Conservation (phyloP, 177 flowering plant species). For the Tripterygium wilfordii region DNA sequence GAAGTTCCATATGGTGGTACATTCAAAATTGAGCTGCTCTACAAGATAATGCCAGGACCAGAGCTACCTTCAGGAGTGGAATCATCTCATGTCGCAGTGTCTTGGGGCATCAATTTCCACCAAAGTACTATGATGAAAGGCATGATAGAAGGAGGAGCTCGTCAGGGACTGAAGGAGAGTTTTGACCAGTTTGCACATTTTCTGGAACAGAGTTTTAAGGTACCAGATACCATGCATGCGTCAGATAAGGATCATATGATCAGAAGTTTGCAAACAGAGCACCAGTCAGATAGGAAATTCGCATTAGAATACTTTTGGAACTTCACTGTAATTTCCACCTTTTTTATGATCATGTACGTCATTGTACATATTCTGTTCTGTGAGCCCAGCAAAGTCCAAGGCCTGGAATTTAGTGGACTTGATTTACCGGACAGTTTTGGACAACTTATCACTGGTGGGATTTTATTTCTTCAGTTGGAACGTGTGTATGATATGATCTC, state of each 20-base stretch:
- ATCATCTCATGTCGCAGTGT: constrained; percentile 48
- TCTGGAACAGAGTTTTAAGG: constrained; percentile 40
- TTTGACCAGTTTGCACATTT: constrained; percentile 53
- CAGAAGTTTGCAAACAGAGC: constrained; percentile 40
- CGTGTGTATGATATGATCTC: constrained; percentile 51
- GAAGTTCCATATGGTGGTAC: constrained; percentile 76
- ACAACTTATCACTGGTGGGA: constrained; percentile 51
- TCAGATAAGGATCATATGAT: constrained; percentile 51
- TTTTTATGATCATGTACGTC: constrained; percentile 48
- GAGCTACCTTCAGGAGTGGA: constrained; percentile 55
- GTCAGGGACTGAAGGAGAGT: constrained; percentile 68
- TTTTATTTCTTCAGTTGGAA: constrained; percentile 47
- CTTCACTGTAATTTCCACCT: constrained; percentile 52
- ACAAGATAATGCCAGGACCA: constrained; percentile 55
- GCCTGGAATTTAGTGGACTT: constrained; percentile 62
- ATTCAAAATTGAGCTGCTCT: constrained; percentile 63
- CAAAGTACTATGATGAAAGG: constrained; percentile 72
- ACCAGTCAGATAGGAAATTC: constrained; percentile 51
- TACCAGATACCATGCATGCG: constrained; percentile 21
- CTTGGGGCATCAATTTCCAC: constrained; percentile 59
- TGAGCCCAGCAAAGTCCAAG: constrained; percentile 28
- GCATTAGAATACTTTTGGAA: constrained; percentile 57
- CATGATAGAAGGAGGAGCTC: constrained; percentile 72
- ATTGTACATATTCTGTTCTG: constrained; percentile 52
- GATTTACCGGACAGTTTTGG: constrained; percentile 87